These are phyloP conservation scores for Metschnikowia similis DNA, from an alignment of 805 yeast species.

Conservation along the genomic window DNA sequence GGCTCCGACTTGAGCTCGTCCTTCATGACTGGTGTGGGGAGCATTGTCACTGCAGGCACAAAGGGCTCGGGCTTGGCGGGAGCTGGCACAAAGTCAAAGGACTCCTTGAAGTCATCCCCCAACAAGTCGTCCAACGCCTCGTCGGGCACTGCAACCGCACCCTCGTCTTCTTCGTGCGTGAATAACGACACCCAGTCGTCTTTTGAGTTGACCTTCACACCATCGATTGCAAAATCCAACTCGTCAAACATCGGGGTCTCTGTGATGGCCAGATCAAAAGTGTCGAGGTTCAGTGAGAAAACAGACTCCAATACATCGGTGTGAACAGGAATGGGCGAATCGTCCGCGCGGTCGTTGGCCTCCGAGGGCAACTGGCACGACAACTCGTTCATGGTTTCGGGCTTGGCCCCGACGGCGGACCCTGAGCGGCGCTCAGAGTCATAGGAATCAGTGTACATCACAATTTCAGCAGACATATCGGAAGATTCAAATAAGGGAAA, in stretches of 20 bases:
- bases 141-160: slow-evolving; percentile 4
- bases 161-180: slow-evolving; percentile 21
- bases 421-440: slow-evolving; percentile 12
- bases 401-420: slow-evolving; percentile 15
- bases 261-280: slow-evolving; percentile 26
- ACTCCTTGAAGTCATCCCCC: slow-evolving; percentile 17
- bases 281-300: slow-evolving; percentile 39
- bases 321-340: slow-evolving; percentile 51
- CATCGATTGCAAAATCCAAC: slow-evolving; percentile 39
- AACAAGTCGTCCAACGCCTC: slow-evolving; percentile 21
- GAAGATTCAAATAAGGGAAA: not conserved
- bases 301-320: slow-evolving; percentile 50
- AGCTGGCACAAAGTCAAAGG: slow-evolving; percentile 17
- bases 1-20: not conserved
- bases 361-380: slow-evolving; percentile 25
- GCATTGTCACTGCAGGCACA: slow-evolving; percentile 20
- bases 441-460: slow-evolving; percentile 15
- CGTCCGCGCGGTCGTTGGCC: slow-evolving; percentile 12
- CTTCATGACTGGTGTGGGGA: slow-evolving; percentile 12
- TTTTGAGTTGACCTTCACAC: slow-evolving; percentile 34
- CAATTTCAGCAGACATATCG: slow-evolving; percentile 18
- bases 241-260: slow-evolving; percentile 61
- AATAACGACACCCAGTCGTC: slow-evolving; percentile 65
- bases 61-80: slow-evolving; percentile 20
- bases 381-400: slow-evolving; percentile 21